Conservation (phyloP, 75 land plant species). For the Sequoiadendron giganteum region DNA sequence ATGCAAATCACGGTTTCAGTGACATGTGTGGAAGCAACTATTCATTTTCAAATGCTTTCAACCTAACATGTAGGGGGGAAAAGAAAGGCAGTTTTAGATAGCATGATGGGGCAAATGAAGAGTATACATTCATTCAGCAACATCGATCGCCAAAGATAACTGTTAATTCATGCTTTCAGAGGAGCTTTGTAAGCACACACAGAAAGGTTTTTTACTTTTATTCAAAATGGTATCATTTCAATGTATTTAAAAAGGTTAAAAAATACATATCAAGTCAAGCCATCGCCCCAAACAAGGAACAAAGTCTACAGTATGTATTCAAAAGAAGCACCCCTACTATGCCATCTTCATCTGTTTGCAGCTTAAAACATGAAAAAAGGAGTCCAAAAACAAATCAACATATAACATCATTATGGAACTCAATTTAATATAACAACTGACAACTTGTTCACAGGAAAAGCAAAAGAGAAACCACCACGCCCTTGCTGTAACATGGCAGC, state of each 20-base stretch:
- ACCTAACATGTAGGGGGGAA: background rate
- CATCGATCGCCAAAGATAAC: background rate
- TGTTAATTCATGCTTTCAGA: background rate
- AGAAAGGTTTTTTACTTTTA: background rate
- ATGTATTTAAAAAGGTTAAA: background rate
- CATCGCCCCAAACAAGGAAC: background rate
- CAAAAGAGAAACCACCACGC: background rate
- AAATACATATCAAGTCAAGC: background rate
- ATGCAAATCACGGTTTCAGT: background rate
- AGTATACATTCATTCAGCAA: background rate
- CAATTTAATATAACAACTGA: background rate
- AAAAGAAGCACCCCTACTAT: background rate
- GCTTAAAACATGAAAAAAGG: background rate
- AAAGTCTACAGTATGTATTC: background rate
- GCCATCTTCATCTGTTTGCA: background rate
- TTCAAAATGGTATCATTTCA: background rate
- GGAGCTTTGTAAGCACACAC: background rate
- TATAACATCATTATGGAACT: no score
- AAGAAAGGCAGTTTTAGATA: background rate
- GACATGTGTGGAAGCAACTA: no score
- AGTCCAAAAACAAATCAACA: no score
- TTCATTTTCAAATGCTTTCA: slow-evolving; percentile 11
- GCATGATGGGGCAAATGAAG: background rate
- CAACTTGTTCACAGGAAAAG: background rate
- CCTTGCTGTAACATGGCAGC: background rate